phyloP scores from a whole-genome alignment of 1,139 yeast genomes.

The Candida dubliniensis region DNA sequence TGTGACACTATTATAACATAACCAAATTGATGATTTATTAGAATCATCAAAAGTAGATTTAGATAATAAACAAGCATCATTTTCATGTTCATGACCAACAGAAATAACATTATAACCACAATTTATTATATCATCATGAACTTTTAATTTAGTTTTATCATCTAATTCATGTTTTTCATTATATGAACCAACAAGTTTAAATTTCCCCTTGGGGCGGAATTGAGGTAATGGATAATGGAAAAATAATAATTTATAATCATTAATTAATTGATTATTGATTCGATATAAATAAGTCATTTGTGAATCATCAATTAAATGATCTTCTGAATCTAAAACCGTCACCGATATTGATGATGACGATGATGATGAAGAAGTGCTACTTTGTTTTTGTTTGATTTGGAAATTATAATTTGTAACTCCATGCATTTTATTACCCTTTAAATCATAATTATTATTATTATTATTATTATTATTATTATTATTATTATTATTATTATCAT shows the following conservation, averaged over 20 bases:
- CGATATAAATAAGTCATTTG: constrained; percentile 34
- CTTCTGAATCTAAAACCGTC: constrained; percentile 36
- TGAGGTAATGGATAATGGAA: constrained; percentile 55
- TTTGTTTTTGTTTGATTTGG: constrained; percentile 17
- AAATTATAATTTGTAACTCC: constrained; percentile 42
- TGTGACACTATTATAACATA: constrained; percentile 42
- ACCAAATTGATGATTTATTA: constrained; percentile 38
- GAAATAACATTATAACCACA: constrained; percentile 45
- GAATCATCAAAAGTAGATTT: constrained; percentile 15
- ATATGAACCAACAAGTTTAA: constrained; percentile 49
- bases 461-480: neutral
- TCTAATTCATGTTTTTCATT: constrained; percentile 44
- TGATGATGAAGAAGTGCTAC: constrained; percentile 1
- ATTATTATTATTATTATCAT: neutral
- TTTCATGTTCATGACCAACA: constrained; percentile 58
- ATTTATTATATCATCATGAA: constrained; percentile 37
- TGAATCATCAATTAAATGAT: constrained; percentile 28
- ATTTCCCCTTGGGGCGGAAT: constrained; percentile 49
- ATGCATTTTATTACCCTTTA: constrained; percentile 19
- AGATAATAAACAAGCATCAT: constrained; percentile 50
- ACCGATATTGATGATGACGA: constrained; percentile 25
- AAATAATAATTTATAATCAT: constrained; percentile 37
- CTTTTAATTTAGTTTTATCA: constrained; percentile 33
- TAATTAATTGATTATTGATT: constrained; percentile 15
- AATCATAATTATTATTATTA: neutral